Evolutionary conservation across 139 green algal species (phyloP).

Genomic region (Pycnococcus provasolii): DNA sequence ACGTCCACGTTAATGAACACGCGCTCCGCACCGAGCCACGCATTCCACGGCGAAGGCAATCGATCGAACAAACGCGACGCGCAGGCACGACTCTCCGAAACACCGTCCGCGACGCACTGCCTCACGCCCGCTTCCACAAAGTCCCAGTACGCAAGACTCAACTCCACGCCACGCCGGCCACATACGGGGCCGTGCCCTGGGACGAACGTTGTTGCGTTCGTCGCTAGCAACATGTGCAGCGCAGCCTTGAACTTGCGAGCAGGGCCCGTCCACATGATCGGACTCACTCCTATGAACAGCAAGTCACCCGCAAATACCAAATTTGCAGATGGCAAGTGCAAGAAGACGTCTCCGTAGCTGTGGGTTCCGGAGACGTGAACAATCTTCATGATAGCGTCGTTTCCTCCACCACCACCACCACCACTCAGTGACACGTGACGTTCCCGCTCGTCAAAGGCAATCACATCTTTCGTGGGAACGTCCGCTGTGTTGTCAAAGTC

Average conservation of each 20-base stretch:
- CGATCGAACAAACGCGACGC: background rate
- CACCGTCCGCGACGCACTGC: background rate
- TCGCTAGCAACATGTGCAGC: background rate
- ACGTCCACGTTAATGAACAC: background rate
- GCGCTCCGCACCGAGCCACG: background rate
- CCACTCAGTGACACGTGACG: background rate
- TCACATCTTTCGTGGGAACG: background rate
- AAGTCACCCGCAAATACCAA: background rate
- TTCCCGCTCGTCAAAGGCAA: background rate
- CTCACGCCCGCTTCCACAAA: background rate
- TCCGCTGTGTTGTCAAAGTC: background rate
- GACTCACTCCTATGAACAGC: background rate
- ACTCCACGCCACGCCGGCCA: background rate
- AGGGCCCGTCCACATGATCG: background rate
- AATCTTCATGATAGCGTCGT: background rate
- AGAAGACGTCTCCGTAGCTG: background rate
- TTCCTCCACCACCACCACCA: background rate
- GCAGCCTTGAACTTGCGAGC: background rate
- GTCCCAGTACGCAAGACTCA: background rate
- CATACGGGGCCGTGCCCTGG: background rate
- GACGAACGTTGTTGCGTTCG: background rate
- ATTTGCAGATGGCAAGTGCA: background rate
- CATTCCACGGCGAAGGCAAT: background rate
- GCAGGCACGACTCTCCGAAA: background rate
- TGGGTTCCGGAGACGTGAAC: background rate